Base-by-base conservation (phyloP, 305 asterid genomes). In the Vinca major region DNA sequence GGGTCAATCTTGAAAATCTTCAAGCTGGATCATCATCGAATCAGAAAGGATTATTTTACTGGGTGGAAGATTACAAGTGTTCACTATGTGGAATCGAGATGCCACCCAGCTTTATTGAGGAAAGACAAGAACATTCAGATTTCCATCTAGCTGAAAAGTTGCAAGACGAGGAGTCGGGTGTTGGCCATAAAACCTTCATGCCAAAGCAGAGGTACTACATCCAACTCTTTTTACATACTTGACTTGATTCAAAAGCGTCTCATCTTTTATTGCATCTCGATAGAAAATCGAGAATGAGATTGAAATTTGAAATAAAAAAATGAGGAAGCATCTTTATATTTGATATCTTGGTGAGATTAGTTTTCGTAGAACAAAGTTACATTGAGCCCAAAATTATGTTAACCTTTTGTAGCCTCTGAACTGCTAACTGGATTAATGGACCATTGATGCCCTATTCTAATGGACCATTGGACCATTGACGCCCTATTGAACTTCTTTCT, bases 101-200 rank as follows among this genome's bases (percentile, higher is more conserved):
- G 77, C 97, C 99, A 21, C 80, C 92, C 44, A 81, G 85, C 80
- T 90, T 88, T 72, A 65, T 73, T 13, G 92, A 86, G 67, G 99
- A 93, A 80, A 83, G 99, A 73, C 97, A 70, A 76, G 96, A 90
- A 78, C 99, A 93, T 82, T 86, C 80, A 33, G 97, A 93, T 80
- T 93, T 87, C 77, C 97, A 93, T 81, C 82, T 93, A 12, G 99
- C 99, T 44, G 86, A 90, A 76, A 86, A 83, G 81, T 75, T 93
- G 80, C 99, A 90, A 79, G 81, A 82, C 50, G 95, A 89, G 78
- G 92, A 88, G 75, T 82, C 89, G 10, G 75, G 70, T 71, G 78
- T 63, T 68, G 17, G 40, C 54, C 76, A 45, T 69, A 74, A 74
- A 62, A 84, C 48, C 68, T 66, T 74, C 67, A 60, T 72, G 44